A percentile compares a stretch with the other conserved stretches of the same genome.
phyloP scores from a whole-genome alignment of 2,329 filamentous ascomycete genomes.

The Ophiosphaerella narmari region DNA sequence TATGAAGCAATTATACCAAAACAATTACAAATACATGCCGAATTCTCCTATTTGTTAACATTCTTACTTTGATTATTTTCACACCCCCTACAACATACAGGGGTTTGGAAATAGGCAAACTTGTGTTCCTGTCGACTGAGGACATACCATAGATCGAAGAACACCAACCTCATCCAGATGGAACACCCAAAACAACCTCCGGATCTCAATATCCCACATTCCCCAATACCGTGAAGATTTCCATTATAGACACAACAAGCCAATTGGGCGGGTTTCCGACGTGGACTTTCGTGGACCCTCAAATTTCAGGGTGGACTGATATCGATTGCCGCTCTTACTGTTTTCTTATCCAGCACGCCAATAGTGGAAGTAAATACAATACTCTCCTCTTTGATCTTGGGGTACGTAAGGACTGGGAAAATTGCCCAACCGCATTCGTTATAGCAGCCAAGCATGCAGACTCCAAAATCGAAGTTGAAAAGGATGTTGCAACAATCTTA shows the following conservation, averaged over 20 bases:
- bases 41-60: too few relatives aligned
- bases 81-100: too few relatives aligned
- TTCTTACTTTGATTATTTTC: too few relatives aligned
- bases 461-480: neutral
- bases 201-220: neutral
- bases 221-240: neutral
- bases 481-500: neutral
- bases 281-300: neutral
- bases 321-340: neutral
- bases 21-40: too few relatives aligned
- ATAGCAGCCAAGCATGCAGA: neutral
- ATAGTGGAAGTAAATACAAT: too few relatives aligned
- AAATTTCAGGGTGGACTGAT: neutral
- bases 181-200: neutral
- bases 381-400: neutral
- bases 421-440: neutral
- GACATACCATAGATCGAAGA: too few relatives aligned
- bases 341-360: too few relatives aligned
- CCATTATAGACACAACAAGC: neutral
- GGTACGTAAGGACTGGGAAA: slow-evolving; percentile 2
- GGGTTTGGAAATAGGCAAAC: too few relatives aligned
- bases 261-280: neutral
- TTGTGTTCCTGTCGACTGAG: too few relatives aligned
- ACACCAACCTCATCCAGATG: neutral
- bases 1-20: too few relatives aligned